These are phyloP conservation scores for Coemansia sp. DNA, from an alignment of 192 early-diverging fungal species.

Conservation along the genomic window DNA sequence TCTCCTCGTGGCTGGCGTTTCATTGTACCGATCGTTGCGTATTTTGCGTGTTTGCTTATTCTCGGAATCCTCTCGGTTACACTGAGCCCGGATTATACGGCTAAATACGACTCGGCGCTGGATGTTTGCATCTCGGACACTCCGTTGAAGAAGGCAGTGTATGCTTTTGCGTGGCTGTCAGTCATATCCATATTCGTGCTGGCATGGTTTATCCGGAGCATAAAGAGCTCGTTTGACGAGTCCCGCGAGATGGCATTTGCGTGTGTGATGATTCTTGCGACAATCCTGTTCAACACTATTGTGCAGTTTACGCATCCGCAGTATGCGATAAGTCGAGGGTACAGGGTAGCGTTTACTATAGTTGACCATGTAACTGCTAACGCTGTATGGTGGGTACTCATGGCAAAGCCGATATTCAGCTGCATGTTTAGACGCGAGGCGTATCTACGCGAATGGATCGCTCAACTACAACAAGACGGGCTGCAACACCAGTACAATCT, in stretches of 20 bases:
- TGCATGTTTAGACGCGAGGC: constrained; percentile 22
- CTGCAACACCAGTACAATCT: constrained; percentile 26
- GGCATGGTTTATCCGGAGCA: constrained; percentile 30
- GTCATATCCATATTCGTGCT: constrained; percentile 14
- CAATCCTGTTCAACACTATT: constrained; percentile 16
- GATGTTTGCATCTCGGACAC: constrained; percentile 18
- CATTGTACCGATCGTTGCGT: constrained; percentile 18
- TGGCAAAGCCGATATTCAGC: constrained; percentile 22
- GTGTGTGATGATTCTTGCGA: constrained; percentile 18
- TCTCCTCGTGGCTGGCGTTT: constrained; percentile 20
- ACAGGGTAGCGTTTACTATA: constrained; percentile 18
- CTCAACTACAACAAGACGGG: constrained; percentile 23
- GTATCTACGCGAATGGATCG: constrained; percentile 25
- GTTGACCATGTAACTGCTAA: constrained; percentile 22
- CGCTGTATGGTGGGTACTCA: constrained; percentile 28
- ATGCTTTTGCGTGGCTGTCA: constrained; percentile 22
- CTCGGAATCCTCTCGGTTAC: constrained; percentile 19
- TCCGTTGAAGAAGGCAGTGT: constrained; percentile 29
- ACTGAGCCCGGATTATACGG: constrained; percentile 4
- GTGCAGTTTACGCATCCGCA: constrained; percentile 22
- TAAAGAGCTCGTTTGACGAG: constrained; percentile 52
- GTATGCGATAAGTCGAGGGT: constrained; percentile 17
- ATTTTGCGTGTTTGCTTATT: constrained; percentile 10
- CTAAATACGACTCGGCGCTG: constrained; percentile 13
- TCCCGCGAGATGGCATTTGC: constrained; percentile 28